Evolutionary conservation across 306 rosid species (phyloP), one percentile per base, ranked within the genome.

Genomic region (Vigna trinervia): DNA sequence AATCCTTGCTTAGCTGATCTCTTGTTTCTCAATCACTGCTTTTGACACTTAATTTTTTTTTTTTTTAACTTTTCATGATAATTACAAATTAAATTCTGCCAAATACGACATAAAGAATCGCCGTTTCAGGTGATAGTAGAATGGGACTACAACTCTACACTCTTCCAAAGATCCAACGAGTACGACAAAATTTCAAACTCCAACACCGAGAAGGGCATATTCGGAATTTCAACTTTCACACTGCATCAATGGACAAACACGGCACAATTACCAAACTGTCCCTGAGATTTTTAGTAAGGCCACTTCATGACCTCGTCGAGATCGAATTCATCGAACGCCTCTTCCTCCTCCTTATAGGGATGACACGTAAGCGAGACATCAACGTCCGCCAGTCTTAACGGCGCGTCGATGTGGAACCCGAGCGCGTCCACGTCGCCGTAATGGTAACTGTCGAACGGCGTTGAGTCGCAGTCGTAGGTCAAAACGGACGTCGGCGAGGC

Each of bases 401-500:
- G 79, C 82, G n/a, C 78, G 61, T 81, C 94, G 34, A 84, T 62
- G 1, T 75, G 80, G 15, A 87, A 87, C 54, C 85, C 88, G 1
- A 77, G 77, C 5, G 76, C 86, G 12, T 87, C 91, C 28, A 60
- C 82, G 70, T 73, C 85, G 3, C 86, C 74, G 83, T 78, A 84
- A 61, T 79, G 48, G 72, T 80, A 57, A 6, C 68, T 77, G 23
- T 82, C 87, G 0, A 77, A 84, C 68, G 71, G 72, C 79, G 66
- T 63, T 2, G 69, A 41, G 1, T 69, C 79, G 2, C 64, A 66
- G 38, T 83, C 87, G 79, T 28, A 86, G 7, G 83, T 45, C 28
- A 91, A 77, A 0, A 93, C 97, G 0, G 98, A 93, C 0, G 90
- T 89, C 6, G 98, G 98, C 11, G 96, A 90, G 22, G 80, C 66